Percentiles rank a stretch among this genome's conserved stretches.
Evolutionary conservation across 2,329 filamentous ascomycete genomes (phyloP).

Genomic region (Podosphaera fusca): DNA sequence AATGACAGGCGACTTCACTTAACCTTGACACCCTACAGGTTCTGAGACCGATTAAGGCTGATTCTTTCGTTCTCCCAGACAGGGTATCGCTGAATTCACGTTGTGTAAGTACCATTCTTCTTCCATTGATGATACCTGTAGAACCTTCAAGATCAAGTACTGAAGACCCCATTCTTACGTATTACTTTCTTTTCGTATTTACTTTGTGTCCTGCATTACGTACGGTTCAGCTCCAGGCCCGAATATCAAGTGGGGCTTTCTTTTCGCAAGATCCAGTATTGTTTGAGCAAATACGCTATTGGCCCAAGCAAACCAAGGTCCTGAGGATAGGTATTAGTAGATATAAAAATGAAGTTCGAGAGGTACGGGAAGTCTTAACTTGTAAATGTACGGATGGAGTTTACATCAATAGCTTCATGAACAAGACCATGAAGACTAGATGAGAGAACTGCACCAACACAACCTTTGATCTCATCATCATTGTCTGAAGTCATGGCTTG

Average conservation of each 20-base stretch:
- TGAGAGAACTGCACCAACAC: constrained; percentile 50
- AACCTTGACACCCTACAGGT: no score
- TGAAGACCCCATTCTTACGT: neutral
- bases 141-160: neutral
- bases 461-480: constrained; percentile 57
- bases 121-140: neutral
- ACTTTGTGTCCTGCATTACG: constrained; percentile 13
- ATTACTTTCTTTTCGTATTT: neutral
- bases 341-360: neutral
- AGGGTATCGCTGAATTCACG: neutral
- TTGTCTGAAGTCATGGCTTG: constrained; percentile 75
- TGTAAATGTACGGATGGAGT: constrained; percentile 45
- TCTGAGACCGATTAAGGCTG: no score
- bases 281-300: constrained; percentile 91
- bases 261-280: constrained; percentile 65
- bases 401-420: constrained; percentile 81
- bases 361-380: constrained; percentile 18
- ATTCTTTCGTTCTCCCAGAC: neutral
- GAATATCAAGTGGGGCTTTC: constrained; percentile 78
- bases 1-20: no score
- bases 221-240: constrained; percentile 38
- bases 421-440: constrained; percentile 59
- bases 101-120: neutral
- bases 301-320: constrained; percentile 92
- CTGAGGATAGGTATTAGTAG: constrained; percentile 14